Percentiles rank a stretch among this genome's conserved stretches.
These are phyloP conservation scores for Helminthosporium solani DNA, from an alignment of 2,329 filamentous ascomycete genomes.

Conservation along the genomic window DNA sequence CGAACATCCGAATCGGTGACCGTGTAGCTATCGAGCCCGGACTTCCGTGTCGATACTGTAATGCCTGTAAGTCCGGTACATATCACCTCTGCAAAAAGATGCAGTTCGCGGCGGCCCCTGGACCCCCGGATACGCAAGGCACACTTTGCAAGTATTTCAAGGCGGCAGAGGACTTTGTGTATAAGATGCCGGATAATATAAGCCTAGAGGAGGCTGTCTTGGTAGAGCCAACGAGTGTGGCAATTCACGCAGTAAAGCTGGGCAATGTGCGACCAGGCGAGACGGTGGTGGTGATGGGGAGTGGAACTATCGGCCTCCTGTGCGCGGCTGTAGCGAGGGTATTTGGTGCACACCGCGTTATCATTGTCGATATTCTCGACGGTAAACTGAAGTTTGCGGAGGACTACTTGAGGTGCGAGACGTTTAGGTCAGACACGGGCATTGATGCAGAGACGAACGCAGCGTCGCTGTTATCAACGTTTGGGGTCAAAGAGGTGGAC, in stretches of 20 bases:
- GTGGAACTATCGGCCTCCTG: constrained; percentile 86
- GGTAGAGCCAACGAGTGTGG: constrained; percentile 84
- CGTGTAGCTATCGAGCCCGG: constrained; percentile 91
- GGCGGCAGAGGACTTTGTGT: constrained; percentile 87
- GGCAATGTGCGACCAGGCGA: constrained; percentile 79
- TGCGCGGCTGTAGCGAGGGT: constrained; percentile 70
- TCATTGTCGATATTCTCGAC: constrained; percentile 90
- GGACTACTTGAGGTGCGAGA: constrained; percentile 72
- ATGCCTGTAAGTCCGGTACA: constrained; percentile 81
- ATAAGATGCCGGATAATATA: constrained; percentile 81
- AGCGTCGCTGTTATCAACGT: constrained; percentile 53
- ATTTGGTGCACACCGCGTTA: constrained; percentile 75
- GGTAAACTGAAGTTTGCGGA: constrained; percentile 79
- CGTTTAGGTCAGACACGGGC: constrained; percentile 63
- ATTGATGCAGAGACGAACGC: constrained; percentile 69
- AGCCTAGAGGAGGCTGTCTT: constrained; percentile 84
- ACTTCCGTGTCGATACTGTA: constrained; percentile 82
- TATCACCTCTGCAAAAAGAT: constrained; percentile 92
- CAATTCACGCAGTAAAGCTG: constrained; percentile 80
- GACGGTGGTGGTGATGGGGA: constrained; percentile 82
- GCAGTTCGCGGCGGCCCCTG: constrained; percentile 77
- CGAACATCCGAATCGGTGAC: constrained; percentile 73
- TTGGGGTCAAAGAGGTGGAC: constrained; percentile 70
- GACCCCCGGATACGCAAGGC: constrained; percentile 63
- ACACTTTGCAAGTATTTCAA: constrained; percentile 86